A percentile compares a stretch with the other conserved stretches of the same genome.
Conservation (phyloP, 371 early-diverging fungal genomes). For the Saksenaea vasiformis region DNA sequence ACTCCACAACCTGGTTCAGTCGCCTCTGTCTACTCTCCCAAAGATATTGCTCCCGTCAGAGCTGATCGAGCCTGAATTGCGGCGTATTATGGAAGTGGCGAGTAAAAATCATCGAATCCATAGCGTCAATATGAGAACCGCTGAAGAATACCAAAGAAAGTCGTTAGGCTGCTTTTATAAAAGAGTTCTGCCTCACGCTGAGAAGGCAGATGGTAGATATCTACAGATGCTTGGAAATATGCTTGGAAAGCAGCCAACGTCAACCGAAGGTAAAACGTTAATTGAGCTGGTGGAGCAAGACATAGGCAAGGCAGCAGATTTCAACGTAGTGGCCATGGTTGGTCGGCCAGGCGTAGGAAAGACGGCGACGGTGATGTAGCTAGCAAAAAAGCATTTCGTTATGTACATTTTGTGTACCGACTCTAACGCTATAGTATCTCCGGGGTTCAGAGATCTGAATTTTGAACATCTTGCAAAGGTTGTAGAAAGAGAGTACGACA, state of each 20-base stretch:
- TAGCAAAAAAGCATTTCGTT: constrained; percentile 20
- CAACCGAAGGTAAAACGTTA: background rate
- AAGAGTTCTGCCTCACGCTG: constrained; percentile 14
- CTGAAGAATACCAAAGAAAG: constrained; percentile 13
- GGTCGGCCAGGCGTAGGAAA: constrained; percentile 24
- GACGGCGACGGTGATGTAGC: constrained; percentile 22
- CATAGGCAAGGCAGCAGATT: background rate
- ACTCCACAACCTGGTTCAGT: background rate
- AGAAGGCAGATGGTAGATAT: constrained; percentile 3
- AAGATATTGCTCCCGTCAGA: constrained; percentile 23
- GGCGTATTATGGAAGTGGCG: background rate
- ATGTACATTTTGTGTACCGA: constrained; percentile 14
- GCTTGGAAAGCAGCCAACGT: constrained; percentile 19
- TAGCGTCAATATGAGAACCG: constrained; percentile 7
- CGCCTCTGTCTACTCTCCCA: constrained; percentile 4
- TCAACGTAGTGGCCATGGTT: constrained; percentile 20
- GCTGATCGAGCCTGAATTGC: background rate
- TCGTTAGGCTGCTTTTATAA: background rate
- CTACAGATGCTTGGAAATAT: constrained; percentile 25
- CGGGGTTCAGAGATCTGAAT: background rate
- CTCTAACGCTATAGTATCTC: constrained; percentile 1
- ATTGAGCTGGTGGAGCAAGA: background rate
- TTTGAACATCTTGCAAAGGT: background rate
- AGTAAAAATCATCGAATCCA: background rate
- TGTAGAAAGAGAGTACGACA: background rate